Evolutionary conservation across 2,329 filamentous ascomycete species (phyloP), one percentile per base, ranked within the genome.

Genomic region (Trichoderma atroviride): DNA sequence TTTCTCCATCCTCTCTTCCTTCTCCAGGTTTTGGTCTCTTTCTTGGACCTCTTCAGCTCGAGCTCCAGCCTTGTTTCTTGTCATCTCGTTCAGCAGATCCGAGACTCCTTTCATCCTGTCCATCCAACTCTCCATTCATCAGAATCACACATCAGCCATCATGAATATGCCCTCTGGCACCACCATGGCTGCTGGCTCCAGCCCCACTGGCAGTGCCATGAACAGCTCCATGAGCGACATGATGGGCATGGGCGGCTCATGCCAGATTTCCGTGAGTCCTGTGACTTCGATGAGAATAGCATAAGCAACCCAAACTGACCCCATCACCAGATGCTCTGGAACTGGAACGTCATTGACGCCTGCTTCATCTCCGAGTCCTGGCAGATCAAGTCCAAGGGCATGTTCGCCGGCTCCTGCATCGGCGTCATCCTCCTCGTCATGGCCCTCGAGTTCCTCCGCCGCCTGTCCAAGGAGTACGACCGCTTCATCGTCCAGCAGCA

Each of bases 361-460:
- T 93, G 79, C 74, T 95, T 96, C 84, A 85, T 96, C 75, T 81
- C 90, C 29, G 74, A 77, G 9, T 83, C 85, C 27, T 96, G 92
- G 92, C 89, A 89, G 75, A 86, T 95, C 78, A 89, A 82, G 19
- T 90, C 89, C 29, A 81, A 79, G 3, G 89, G 86, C 78, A 91
- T 91, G 85, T 95, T 96, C 76, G 92, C 91, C 59, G 92, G 90
- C 27, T 91, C 89, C 64, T 96, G 92, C 81, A 90, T 96, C 75
- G 92, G 91, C 70, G 89, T 93, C 43, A 83, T 93, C 71, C 81
- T 90, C n/a, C 88, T 96, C 65, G 91, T 92, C 73, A 85, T 95
- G 64, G 75, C 81, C 6, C 89, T 96, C 73, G 92, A 96, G 76
- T 82, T 89, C 69, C 84, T 96, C 27, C 91, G 93, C 61, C 90